phyloP scores from a whole-genome alignment of 1,284 basidiomycete genomes.

The Pholiota adiposa region DNA sequence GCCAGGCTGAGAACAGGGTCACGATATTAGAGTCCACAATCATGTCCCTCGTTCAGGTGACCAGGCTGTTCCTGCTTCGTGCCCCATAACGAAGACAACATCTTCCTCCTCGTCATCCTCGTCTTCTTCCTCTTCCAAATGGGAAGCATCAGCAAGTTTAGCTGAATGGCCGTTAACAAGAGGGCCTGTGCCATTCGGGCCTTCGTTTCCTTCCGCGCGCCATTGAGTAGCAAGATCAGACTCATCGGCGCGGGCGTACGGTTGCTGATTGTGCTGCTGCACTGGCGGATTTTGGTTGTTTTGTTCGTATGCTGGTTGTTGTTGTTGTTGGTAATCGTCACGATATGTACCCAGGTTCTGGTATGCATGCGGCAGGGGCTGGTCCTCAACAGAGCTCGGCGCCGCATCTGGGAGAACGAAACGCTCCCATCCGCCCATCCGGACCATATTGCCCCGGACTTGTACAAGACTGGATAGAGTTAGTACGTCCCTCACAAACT shows the following conservation, averaged over 20 bases:
- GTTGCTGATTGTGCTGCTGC: slow-evolving; percentile 2
- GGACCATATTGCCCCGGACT: slow-evolving; percentile 70
- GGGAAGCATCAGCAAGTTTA: slow-evolving; percentile 6
- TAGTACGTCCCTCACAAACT: slow-evolving; percentile 77
- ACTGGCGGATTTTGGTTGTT: neutral
- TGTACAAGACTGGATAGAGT: slow-evolving; percentile 72
- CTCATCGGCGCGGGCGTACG: neutral
- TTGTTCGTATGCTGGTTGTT: slow-evolving; percentile 1
- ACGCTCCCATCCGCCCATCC: slow-evolving; percentile 67
- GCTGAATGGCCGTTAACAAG: slow-evolving; percentile 1
- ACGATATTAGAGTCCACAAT: neutral
- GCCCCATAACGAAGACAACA: slow-evolving; percentile 46
- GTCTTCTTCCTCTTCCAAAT: slow-evolving; percentile 23
- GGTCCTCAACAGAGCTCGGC: slow-evolving; percentile 45
- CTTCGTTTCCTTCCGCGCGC: neutral
- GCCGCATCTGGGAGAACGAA: slow-evolving; percentile 77
- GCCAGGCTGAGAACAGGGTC: neutral
- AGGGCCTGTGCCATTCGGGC: neutral
- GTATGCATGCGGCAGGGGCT: slow-evolving; percentile 19
- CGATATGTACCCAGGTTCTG: slow-evolving; percentile 16
- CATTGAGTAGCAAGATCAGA: neutral
- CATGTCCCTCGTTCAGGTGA: slow-evolving; percentile 18
- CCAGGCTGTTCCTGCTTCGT: slow-evolving; percentile 29
- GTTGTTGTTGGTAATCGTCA: slow-evolving; percentile 1
- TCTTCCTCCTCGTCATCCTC: slow-evolving; percentile 41